These are phyloP conservation scores for Vigna mungo DNA, from an alignment of 306 rosid species.

Conservation along the genomic window DNA sequence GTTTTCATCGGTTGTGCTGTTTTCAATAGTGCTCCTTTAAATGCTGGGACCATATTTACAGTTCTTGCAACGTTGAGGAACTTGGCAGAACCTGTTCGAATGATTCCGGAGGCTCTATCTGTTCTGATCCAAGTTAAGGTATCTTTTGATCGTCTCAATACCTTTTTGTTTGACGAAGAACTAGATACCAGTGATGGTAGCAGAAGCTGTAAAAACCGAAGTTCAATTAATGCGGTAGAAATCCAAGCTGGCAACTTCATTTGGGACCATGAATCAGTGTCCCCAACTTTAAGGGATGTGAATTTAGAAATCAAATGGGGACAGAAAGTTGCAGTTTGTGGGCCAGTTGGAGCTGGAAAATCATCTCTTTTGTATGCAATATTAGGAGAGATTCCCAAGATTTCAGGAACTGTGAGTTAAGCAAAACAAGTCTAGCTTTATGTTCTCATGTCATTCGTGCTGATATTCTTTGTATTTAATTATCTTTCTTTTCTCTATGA, in stretches of 20 bases:
- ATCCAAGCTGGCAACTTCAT: constrained; percentile 62
- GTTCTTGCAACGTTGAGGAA: constrained; percentile 67
- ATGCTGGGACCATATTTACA: constrained; percentile 84
- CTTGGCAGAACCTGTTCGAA: constrained; percentile 74
- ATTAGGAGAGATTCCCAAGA: constrained; percentile 76
- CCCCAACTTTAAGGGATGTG: constrained; percentile 58
- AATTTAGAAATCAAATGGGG: constrained; percentile 59
- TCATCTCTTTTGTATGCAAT: constrained; percentile 76
- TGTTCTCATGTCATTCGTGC: constrained; percentile 6
- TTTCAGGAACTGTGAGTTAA: constrained; percentile 71
- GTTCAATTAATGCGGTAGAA: constrained; percentile 48
- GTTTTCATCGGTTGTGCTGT: constrained; percentile 63
- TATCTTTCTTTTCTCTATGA: background rate
- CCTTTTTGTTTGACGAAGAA: constrained; percentile 72
- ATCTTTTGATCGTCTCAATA: constrained; percentile 69
- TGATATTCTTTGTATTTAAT: constrained; percentile 8
- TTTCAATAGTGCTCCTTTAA: constrained; percentile 56
- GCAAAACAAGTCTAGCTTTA: too few species aligned
- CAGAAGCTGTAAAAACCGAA: constrained; percentile 28
- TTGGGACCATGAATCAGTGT: constrained; percentile 64
- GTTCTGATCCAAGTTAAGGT: constrained; percentile 76
- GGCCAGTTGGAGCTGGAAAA: constrained; percentile 87
- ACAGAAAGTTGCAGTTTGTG: constrained; percentile 78
- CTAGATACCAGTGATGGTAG: constrained; percentile 40
- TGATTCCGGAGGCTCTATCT: constrained; percentile 84